Base-by-base conservation (phyloP, 2,329 filamentous ascomycete species). In the Talaromyces islandicus region DNA sequence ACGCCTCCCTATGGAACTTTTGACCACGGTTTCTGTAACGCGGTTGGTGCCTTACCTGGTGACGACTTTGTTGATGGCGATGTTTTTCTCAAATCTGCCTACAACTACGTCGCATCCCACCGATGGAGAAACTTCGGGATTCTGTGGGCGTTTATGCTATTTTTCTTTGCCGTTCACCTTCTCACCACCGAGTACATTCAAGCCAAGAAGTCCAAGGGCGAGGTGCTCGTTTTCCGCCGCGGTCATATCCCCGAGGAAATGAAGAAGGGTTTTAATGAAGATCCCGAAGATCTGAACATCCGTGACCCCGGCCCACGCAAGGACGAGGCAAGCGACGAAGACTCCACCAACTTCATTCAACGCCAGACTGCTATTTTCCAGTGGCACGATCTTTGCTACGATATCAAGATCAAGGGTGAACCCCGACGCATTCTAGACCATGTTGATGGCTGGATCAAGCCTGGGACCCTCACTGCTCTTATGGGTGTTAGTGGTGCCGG, bases 401-500 rank as follows among this genome's bases (percentile, higher is more conserved):
- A 91, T 62, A 88, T 91, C 71, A 85, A 85, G 68, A 92, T 96
- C 76, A 95, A 95, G 79, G 80, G 81, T 14, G 85, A 93, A 67
- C 77, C 81, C 1, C 84, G 91, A 17, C 85, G 88, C 50, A 89
- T 97, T 68, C 79, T 97, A 61, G 88, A 96, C 67, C 81, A 94
- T 63, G 90, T 96, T 12, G 89, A 95, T 69, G 92, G 92, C 38
- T 97, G 91, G 90, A 91, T 97, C 62, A 94, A 95, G 75, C 92
- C 92, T 3, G 92, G 92, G 62, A 96, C 91, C 17, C 74, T 96
- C 58, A 96, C 92, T 12, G 92, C 91, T 43, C 81, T 96, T 3
- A 96, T 96, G 92, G 83, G 91, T 77, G 90, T 92, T 7, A 92
- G 89, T 32, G 92, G 92, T 66, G 92, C 92, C n/a, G 92, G 92